Conservation (phyloP, 2,329 filamentous ascomycete genomes). For the Claviceps paspali region DNA sequence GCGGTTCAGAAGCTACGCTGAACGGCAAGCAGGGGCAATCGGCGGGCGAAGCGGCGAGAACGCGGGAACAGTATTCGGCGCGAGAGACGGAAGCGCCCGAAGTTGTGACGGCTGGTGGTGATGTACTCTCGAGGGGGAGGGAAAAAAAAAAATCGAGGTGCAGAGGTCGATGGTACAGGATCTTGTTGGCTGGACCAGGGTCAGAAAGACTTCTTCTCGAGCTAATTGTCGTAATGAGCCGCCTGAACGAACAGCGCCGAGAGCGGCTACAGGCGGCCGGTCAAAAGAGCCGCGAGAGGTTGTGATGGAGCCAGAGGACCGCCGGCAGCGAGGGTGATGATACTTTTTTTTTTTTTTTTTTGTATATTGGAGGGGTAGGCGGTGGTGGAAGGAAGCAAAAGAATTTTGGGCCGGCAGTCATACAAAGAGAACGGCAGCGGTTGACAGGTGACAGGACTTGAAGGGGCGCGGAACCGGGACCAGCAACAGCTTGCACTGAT, state of each 20-base stretch:
- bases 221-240: not conserved
- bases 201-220: not conserved
- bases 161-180: not conserved
- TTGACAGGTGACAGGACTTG: not conserved
- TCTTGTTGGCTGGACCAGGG: slow-evolving; percentile 1
- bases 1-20: not conserved
- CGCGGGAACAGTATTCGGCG: too few relatives aligned
- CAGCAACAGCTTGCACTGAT: too few relatives aligned
- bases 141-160: not conserved
- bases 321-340: slow-evolving; percentile 1
- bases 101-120: not conserved
- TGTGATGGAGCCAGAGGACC: not conserved
- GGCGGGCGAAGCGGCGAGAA: not conserved
- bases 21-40: not conserved
- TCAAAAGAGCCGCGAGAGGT: not conserved
- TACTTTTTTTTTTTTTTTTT: too few relatives aligned
- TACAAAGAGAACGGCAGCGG: slow-evolving; percentile 1
- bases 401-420: slow-evolving; percentile 3
- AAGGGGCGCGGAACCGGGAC: too few relatives aligned
- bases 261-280: not conserved
- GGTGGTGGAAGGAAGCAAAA: slow-evolving; percentile 2
- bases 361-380: not conserved
- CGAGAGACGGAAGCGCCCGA: too few relatives aligned
- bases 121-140: too few relatives aligned
- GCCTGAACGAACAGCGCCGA: not conserved